Evolutionary conservation across 352 stramenopile genomes (phyloP), one percentile per base, ranked within the genome.

Genomic region (Plasmopara halstedii): DNA sequence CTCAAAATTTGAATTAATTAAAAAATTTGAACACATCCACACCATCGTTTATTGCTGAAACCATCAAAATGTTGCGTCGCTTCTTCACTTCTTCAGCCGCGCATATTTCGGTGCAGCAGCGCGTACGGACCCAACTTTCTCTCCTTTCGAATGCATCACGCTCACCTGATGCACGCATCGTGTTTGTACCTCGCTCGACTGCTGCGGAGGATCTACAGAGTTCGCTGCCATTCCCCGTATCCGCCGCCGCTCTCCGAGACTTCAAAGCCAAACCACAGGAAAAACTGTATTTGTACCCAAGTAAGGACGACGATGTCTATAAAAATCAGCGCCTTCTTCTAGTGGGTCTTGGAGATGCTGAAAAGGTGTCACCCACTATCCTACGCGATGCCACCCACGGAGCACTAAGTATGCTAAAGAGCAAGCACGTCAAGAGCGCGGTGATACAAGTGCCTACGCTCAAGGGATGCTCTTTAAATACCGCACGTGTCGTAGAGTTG

Each of bases 231-330:
- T 90, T 90, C 44, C 45, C 62, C 13, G 77, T 89, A 6, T 88
- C 78, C 11, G 37, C 46, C 17, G 65, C 77, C 34, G 73, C 76
- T 35, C 64, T 93, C 39, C 41, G 55, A 29, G 75, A 88, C 45
- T 93, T 93, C 55, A 50, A 62, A 21, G 81, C 72, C 43, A 73
- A 74, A 35, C 54, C 67, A 15, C 72, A 80, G 53, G 73, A 93
- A 46, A 83, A 70, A 22, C 25, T 87, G 43, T 81, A 83, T 42
- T 50, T 90, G 31, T 90, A 93, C 42, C 75, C 81, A 29, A 82
- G 42, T 26, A 51, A 47, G 7, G 66, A 77, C 31, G 52, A 67
- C 20, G 62, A 34, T 7, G 42, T 53, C 4, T 51, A 70, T 20
- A 60, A 51, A 6, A 46, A 62, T 48, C 64, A 83, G 31, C 81